Evolutionary conservation across 129 eudicot genomes (phyloP).

Genomic region (Chrysanthemum makinoi): DNA sequence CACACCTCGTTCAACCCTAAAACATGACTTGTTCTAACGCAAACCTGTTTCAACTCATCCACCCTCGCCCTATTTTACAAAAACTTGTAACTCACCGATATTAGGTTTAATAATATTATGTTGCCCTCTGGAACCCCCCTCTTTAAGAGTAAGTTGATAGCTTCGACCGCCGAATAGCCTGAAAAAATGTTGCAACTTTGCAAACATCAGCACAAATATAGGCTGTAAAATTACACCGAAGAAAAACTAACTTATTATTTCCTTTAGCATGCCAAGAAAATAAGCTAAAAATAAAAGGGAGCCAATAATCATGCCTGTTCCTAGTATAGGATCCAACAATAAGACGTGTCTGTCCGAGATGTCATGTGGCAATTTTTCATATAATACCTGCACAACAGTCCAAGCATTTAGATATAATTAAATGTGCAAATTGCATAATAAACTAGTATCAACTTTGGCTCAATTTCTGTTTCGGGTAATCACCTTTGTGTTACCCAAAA

Average conservation of each 20-base stretch:
- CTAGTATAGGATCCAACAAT: conserved; percentile 89
- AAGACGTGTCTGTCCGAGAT: conserved; percentile 88
- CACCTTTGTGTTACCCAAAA: no score
- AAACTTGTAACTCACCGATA: conserved; percentile 59
- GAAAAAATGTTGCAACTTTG: conserved; percentile 17
- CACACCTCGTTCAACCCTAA: not conserved
- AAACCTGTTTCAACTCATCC: not conserved
- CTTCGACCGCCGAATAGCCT: conserved; percentile 98
- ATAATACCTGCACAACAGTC: conserved; percentile 59
- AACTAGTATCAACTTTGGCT: no score
- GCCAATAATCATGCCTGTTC: conserved; percentile 60
- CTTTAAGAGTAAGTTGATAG: conserved; percentile 83
- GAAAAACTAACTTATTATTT: no score
- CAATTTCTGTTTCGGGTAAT: no score
- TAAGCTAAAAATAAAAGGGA: not conserved
- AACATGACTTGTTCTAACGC: not conserved
- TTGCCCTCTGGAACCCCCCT: conserved; percentile 92
- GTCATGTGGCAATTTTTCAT: conserved; percentile 89
- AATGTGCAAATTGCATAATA: no score
- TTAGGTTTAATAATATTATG: conserved; percentile 93
- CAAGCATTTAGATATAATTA: conserved; percentile 3
- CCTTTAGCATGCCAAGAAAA: no score
- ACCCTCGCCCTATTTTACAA: no score
- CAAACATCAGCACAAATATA: conserved; percentile 9
- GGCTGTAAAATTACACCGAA: no score